Conservation (phyloP, 2,329 filamentous ascomycete genomes). For the Ascochyta rabiei region DNA sequence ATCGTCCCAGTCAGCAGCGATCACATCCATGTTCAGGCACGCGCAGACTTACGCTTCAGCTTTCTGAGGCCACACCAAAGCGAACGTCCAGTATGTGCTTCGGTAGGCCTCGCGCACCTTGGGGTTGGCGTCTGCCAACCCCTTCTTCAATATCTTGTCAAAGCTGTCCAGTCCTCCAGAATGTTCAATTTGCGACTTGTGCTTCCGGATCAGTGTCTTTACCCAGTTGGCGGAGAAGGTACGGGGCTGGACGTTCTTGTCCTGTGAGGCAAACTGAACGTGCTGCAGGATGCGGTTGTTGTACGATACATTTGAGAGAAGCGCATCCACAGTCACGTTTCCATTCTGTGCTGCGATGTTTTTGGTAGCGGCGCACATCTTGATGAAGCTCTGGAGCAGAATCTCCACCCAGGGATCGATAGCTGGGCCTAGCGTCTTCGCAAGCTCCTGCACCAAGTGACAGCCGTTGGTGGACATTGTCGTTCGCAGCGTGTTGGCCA, state of each 20-base stretch:
- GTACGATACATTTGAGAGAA: slow-evolving; percentile 81
- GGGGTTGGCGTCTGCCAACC: slow-evolving; percentile 87
- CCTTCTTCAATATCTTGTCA: slow-evolving; percentile 87
- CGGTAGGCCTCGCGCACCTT: slow-evolving; percentile 87
- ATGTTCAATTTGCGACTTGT: slow-evolving; percentile 85
- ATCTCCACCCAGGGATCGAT: slow-evolving; percentile 91
- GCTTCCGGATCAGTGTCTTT: slow-evolving; percentile 78
- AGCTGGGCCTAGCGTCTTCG: slow-evolving; percentile 73
- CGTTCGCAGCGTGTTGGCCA: slow-evolving; percentile 80
- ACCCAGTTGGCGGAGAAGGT: slow-evolving; percentile 82
- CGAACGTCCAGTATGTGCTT: slow-evolving; percentile 84
- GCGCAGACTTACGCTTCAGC: slow-evolving; percentile 69
- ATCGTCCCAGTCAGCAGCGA: slow-evolving; percentile 31
- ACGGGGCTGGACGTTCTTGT: slow-evolving; percentile 91
- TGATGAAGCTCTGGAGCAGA: slow-evolving; percentile 85
- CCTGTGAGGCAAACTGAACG: slow-evolving; percentile 78
- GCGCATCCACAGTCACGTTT: slow-evolving; percentile 77
- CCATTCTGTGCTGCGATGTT: slow-evolving; percentile 88
- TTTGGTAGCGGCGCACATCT: slow-evolving; percentile 87
- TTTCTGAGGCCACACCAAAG: slow-evolving; percentile 74
- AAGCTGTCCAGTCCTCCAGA: slow-evolving; percentile 80
- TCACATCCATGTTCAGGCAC: neutral
- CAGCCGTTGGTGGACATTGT: slow-evolving; percentile 90
- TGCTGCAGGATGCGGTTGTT: slow-evolving; percentile 83
- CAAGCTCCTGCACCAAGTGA: slow-evolving; percentile 82